Base-by-base conservation (phyloP, 768 basidiomycete genomes). In the Rhodotorula kratochvilovae region DNA sequence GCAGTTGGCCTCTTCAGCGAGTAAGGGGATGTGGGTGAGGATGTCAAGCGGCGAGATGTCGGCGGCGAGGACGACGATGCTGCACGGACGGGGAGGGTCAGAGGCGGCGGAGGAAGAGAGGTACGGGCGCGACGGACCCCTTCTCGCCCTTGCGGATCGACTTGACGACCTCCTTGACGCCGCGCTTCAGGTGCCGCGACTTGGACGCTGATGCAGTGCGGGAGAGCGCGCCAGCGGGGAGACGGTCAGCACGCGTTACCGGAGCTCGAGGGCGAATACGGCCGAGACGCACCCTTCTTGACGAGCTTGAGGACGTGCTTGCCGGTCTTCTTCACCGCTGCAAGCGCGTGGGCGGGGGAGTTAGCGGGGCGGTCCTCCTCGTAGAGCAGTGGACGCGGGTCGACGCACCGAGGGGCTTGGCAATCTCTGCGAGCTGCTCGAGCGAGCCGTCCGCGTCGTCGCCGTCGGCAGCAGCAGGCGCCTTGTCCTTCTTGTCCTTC, bases 31-130 rank as follows among this genome's bases (percentile, higher is more conserved):
- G 82, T 98, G 96, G 45, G 94, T 94, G 77, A 98, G 93, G 76
- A 99, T 96, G 82, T 99, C 96, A 78, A 98, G 89, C 19, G 96
- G 96, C 71, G 91, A 95, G 80, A 98, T 98, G 81, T 98, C 95
- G 50, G 90, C 93, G 8, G 96, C 96, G 69, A 99, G 87, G 67
- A 99, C 83, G 42, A 99, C 86, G 45, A 99, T 83, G 31, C 92
- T 94, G 39, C 3, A 6, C 25, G 19, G 43, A n/a, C n/a, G n/a
- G n/a, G n/a, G n/a, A n/a, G n/a, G n/a, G n/a, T n/a, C n/a, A n/a
- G n/a, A n/a, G n/a, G n/a, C n/a, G n/a, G 16, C 21, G 25, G 23
- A 1, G 3, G 10, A 5, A 6, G n/a, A 29, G n/a, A n/a, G n/a
- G n/a, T n/a, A 6, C n/a, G 5, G 16, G 7, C 13, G 36, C 12